Evolutionary conservation across 495 filamentous ascomycete species (phyloP).

Genomic region (Lichina pygmaea): DNA sequence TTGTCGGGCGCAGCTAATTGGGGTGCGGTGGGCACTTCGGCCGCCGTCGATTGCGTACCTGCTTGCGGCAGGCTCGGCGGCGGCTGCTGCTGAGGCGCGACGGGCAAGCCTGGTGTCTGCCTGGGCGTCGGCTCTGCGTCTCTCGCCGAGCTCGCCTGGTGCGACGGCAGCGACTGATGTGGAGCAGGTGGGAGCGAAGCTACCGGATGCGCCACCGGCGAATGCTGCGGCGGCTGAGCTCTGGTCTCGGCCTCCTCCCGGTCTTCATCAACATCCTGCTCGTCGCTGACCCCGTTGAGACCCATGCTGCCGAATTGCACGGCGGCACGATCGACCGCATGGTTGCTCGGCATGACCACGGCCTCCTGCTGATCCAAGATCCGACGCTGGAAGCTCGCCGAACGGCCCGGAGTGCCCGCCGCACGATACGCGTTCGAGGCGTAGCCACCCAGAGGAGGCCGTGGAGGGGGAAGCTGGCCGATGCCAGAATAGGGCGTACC

Average conservation of each 20-base stretch:
- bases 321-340: slow-evolving; percentile 75
- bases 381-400: slow-evolving; percentile 52
- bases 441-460: slow-evolving; percentile 36
- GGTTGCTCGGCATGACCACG: slow-evolving; percentile 96
- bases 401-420: slow-evolving; percentile 27
- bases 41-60: slow-evolving; percentile 14
- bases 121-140: slow-evolving; percentile 30
- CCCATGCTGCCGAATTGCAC: slow-evolving; percentile 96
- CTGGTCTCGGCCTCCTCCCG: slow-evolving; percentile 87
- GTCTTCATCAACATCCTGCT: slow-evolving; percentile 74
- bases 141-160: slow-evolving; percentile 24
- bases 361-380: slow-evolving; percentile 87
- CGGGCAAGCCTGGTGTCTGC: slow-evolving; percentile 39
- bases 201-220: slow-evolving; percentile 67
- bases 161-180: slow-evolving; percentile 14
- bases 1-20: slow-evolving; percentile 16
- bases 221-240: slow-evolving; percentile 80
- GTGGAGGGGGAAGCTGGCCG: slow-evolving; percentile 28
- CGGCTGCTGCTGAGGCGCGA: slow-evolving; percentile 25
- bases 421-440: slow-evolving; percentile 56
- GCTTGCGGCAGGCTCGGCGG: neutral
- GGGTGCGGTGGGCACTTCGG: slow-evolving; percentile 17
- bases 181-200: slow-evolving; percentile 65
- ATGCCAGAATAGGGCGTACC: slow-evolving; percentile 14
- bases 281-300: slow-evolving; percentile 44